Conservation (phyloP, 2,329 filamentous ascomycete genomes). For the Alternaria consortialis region DNA sequence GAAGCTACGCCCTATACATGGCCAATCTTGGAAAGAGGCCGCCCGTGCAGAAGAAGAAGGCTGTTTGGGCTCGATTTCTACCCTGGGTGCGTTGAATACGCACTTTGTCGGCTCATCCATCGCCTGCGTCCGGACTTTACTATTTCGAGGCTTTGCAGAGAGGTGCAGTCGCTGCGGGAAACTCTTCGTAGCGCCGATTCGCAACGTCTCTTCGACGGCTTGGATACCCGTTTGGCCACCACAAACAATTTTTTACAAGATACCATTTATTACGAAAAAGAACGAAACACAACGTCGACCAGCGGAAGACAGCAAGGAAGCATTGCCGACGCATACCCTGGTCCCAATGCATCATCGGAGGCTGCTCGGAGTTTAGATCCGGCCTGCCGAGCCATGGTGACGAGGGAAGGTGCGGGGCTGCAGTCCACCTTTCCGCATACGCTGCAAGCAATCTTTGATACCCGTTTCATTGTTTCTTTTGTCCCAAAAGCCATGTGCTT, state of each 20-base stretch:
- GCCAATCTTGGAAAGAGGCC: conserved; percentile 23
- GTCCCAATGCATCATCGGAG: conserved; percentile 10
- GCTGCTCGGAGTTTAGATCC: conserved; percentile 12
- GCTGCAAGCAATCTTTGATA: conserved; percentile 13
- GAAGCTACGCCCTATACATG: conserved; percentile 37
- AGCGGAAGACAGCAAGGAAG: not conserved
- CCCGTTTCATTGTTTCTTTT: conserved; percentile 15
- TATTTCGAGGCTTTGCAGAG: not conserved
- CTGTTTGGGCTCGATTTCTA: conserved; percentile 32
- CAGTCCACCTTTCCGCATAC: conserved; percentile 2
- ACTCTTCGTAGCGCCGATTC: not conserved
- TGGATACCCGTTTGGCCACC: conserved; percentile 11
- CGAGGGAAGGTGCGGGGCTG: conserved; percentile 19
- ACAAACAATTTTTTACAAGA: conserved; percentile 10
- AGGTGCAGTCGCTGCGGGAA: not conserved
- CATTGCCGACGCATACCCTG: conserved; percentile 1
- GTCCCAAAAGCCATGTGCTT: conserved; percentile 9
- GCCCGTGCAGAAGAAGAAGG: conserved; percentile 29
- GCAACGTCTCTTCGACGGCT: not conserved
- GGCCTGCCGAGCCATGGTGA: conserved; percentile 7
- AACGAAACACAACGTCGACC: not conserved
- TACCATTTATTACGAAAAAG: conserved; percentile 11
- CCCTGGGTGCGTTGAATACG: conserved; percentile 20
- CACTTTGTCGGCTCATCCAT: not conserved
- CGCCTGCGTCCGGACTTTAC: not conserved